Evolutionary conservation across 139 green algal genomes (phyloP), one percentile per base, ranked within the genome.

Genomic region (Deuterostichococcus epilithicus): DNA sequence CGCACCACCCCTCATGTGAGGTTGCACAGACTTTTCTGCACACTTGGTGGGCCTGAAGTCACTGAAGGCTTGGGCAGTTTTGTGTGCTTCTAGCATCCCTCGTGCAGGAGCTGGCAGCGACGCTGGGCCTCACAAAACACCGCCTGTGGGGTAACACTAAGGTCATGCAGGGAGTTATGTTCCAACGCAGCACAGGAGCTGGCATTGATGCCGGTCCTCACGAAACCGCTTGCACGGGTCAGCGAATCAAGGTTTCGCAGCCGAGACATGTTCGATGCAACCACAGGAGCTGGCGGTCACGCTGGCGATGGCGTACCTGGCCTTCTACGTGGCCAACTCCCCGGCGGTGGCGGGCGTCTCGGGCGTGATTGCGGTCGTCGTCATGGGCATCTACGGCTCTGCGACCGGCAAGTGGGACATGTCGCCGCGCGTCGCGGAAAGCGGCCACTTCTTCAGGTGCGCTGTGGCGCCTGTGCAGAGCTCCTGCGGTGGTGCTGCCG

Each of bases 281-380:
- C 28, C 30, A 72, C 77, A 81, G 81, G 79, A 97, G 74, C 88
- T 94, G 35, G 81, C 86, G 0, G 73, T 94, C 23, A 88, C 88
- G 1, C 59, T 97, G 1, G 91, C 80, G 0, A 84, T 87, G 26
- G 84, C 89, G 32, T 97, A 97, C 87, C 83, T 95, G 10, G 60
- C 78, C 25, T 97, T 90, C 80, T 96, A 96, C 71, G 70, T 94
- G 0, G 88, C 88, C 26, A 91, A 94, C 65, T 84, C 81, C 0
- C 89, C 84, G 63, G 89, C 91, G 42, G 32, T 52, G 52, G 5
- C 26, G 13, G 58, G 47, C 22, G 68, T 76, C 28, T 74, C 52
- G 58, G 86, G 86, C 60, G 91, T 95, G 0, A 96, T 97, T 60
- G 89, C 90, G 1, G 93, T 97, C 18, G 92, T 95, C n/a, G 84